Percentiles rank a stretch among this genome's conserved stretches.
phyloP scores from a whole-genome alignment of 805 yeast species.

The Ogataea sp. region DNA sequence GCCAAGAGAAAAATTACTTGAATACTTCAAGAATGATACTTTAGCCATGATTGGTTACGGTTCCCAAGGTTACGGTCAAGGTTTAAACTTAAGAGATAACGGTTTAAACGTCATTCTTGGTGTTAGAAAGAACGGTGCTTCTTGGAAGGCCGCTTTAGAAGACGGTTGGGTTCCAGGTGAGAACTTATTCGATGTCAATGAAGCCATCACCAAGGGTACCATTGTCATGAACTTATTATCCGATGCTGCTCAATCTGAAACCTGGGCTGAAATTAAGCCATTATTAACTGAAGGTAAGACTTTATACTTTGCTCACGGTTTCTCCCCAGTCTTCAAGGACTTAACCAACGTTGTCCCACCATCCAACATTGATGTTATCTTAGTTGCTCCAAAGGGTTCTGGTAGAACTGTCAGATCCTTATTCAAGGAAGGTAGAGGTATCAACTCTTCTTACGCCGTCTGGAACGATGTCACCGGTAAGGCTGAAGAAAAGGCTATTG shows the following conservation, averaged over 20 bases:
- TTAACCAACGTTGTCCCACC: conserved; percentile 96
- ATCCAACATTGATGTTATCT: conserved; percentile 87
- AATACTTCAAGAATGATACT: conserved; percentile 97
- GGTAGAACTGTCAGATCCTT: conserved; percentile 99
- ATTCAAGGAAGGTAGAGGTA: conserved; percentile 99
- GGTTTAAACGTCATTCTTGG: conserved; percentile 97
- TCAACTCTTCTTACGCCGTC: conserved; percentile 98
- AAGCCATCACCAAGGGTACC: conserved; percentile 90
- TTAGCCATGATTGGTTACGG: conserved; percentile 98
- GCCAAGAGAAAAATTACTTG: conserved; percentile 95
- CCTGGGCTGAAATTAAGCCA: conserved; percentile 86
- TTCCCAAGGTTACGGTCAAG: conserved; percentile 99
- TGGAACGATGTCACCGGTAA: conserved; percentile 99
- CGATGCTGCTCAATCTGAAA: conserved; percentile 99
- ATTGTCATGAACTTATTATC: conserved; percentile 95
- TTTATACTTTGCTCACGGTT: conserved; percentile 98
- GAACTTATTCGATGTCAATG: conserved; percentile 90
- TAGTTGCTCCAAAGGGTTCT: conserved; percentile 99
- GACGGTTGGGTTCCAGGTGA: conserved; percentile 99
- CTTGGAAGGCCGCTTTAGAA: conserved; percentile 99
- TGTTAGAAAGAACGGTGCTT: conserved; percentile 97
- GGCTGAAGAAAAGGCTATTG: conserved; percentile 98
- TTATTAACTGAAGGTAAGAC: conserved; percentile 95
- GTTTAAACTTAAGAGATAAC: conserved; percentile 97
- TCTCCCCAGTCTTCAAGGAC: conserved; percentile 98